A percentile compares a stretch with the other conserved stretches of the same genome.
phyloP scores from a whole-genome alignment of 169 alveolate genomes.

The Plasmodium adleri region DNA sequence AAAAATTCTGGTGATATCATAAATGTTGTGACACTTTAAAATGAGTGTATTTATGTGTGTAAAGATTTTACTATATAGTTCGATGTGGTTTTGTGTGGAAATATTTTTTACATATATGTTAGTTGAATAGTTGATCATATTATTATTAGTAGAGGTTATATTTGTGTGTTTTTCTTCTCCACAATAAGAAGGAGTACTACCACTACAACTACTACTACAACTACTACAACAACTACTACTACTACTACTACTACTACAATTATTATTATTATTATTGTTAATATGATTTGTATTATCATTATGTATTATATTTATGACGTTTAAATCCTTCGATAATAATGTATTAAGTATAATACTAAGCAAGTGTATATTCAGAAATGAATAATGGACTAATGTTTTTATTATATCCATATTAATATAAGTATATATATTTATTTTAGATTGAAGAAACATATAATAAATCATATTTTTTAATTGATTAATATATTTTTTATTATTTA shows the following conservation, averaged over 20 bases:
- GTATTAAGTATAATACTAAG: constrained; percentile 36
- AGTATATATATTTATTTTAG: constrained; percentile 40
- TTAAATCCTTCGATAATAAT: constrained; percentile 38
- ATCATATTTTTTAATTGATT: constrained; percentile 38
- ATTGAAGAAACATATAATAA: constrained; percentile 54
- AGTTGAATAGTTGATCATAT: too few relatives aligned
- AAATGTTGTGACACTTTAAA: constrained; percentile 48
- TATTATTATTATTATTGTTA: too few relatives aligned
- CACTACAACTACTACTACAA: not conserved
- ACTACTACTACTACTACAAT: not conserved
- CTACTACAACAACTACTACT: constrained; percentile 1
- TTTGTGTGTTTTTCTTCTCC: too few relatives aligned
- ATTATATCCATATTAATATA: constrained; percentile 37
- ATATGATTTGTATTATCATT: not conserved
- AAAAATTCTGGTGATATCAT: constrained; percentile 70
- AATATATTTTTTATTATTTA: constrained; percentile 24
- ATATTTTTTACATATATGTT: constrained; percentile 12
- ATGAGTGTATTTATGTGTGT: constrained; percentile 48
- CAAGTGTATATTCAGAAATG: constrained; percentile 69
- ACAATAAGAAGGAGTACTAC: too few relatives aligned
- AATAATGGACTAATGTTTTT: constrained; percentile 9
- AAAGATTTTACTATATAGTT: constrained; percentile 51
- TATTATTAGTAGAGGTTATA: too few relatives aligned
- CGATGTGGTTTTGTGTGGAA: not conserved
- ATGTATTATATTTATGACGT: constrained; percentile 6